Percentiles rank a stretch among this genome's conserved stretches.
These are phyloP conservation scores for Oryza punctata DNA, from an alignment of 176 grass and related monocot species.

Conservation along the genomic window DNA sequence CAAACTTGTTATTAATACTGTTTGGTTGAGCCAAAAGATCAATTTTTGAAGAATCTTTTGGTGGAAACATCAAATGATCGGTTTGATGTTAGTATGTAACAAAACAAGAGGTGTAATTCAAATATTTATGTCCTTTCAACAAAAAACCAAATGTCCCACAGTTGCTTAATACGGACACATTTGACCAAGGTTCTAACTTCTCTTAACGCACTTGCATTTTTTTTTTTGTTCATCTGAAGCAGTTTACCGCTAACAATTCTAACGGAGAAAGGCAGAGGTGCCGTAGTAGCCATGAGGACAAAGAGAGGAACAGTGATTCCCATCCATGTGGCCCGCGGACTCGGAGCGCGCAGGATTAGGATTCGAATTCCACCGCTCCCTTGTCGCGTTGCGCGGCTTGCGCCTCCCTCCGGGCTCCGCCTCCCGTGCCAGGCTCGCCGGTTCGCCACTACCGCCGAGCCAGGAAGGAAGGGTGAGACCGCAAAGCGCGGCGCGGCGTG, in stretches of 20 bases:
- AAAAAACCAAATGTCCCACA: not conserved
- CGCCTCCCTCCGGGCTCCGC: not conserved
- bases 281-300: too few species aligned
- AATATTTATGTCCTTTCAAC: not conserved
- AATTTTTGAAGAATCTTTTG: not conserved
- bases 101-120: not conserved
- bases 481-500: not conserved
- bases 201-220: not conserved
- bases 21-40: not conserved
- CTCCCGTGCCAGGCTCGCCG: slow-evolving; percentile 27
- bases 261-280: too few species aligned
- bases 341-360: slow-evolving; percentile 3
- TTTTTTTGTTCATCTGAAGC: not conserved
- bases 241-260: too few species aligned
- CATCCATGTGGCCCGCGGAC: slow-evolving; percentile 33
- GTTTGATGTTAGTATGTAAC: slow-evolving; percentile 32
- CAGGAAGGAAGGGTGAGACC: not conserved
- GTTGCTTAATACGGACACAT: not conserved
- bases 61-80: not conserved
- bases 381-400: too few species aligned
- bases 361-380: slow-evolving; percentile 3
- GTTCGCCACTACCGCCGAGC: slow-evolving; percentile 13
- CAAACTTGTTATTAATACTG: not conserved
- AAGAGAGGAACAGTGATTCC: too few species aligned
- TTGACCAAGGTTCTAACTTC: not conserved